Conservation (phyloP, 116 monocot species). For the Dioscorea cayenensis region DNA sequence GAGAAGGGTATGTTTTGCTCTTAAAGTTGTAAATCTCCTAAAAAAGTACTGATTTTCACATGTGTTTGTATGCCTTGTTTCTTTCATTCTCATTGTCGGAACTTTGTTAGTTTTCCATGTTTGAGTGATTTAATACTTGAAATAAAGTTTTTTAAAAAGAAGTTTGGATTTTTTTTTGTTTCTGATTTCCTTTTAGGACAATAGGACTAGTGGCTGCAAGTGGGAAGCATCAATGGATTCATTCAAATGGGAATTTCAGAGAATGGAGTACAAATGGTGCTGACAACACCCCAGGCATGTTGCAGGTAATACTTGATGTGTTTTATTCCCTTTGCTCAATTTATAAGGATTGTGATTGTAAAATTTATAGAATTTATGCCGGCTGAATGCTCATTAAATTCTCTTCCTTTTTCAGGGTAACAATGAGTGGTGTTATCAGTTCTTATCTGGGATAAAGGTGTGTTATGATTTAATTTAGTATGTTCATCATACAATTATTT, state of each 20-base stretch:
- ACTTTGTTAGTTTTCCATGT: background rate
- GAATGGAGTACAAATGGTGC: constrained; percentile 9
- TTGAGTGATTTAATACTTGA: background rate
- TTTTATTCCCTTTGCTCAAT: background rate
- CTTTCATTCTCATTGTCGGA: no score
- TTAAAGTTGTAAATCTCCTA: background rate
- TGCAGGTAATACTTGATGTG: constrained; percentile 19
- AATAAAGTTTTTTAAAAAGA: no score
- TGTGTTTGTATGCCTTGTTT: background rate
- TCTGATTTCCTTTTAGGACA: constrained; percentile 25
- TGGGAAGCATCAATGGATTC: constrained; percentile 52
- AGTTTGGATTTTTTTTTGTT: background rate
- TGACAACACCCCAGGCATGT: constrained; percentile 12
- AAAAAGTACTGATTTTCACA: background rate
- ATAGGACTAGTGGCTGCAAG: constrained; percentile 36
- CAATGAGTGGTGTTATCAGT: constrained; percentile 43
- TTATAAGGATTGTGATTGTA: background rate
- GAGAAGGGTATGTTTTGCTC: constrained; percentile 48
- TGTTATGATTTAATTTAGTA: background rate
- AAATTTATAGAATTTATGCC: background rate
- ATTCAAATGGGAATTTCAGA: constrained; percentile 25
- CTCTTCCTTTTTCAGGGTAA: constrained; percentile 35
- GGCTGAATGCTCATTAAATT: background rate
- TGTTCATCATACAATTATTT: background rate
- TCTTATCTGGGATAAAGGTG: constrained; percentile 74